phyloP scores from a whole-genome alignment of 257 asterid genomes.

The Forsythia viridissima region DNA sequence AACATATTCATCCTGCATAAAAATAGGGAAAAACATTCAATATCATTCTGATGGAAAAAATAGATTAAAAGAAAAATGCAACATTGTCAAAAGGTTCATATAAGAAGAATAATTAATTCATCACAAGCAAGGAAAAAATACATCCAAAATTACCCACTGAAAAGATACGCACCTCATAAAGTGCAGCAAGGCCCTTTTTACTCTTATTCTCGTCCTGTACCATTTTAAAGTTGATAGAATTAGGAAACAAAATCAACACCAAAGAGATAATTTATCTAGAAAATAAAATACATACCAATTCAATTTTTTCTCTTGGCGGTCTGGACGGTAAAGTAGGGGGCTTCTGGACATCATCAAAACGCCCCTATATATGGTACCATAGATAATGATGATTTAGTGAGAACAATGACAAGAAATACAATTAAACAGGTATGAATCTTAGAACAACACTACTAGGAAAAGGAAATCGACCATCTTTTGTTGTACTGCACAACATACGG shows the following conservation, averaged over 20 bases:
- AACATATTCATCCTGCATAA: slow-evolving; percentile 84
- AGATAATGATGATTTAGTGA: slow-evolving; percentile 7
- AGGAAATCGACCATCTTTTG: neutral
- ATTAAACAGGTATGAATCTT: neutral
- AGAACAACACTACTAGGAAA: neutral
- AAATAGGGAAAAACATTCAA: slow-evolving; percentile 6
- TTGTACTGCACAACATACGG: neutral
- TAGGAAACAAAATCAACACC: slow-evolving; percentile 11
- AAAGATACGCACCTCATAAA: slow-evolving; percentile 75
- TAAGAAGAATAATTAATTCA: neutral
- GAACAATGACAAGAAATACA: slow-evolving; percentile 3
- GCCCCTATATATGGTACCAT: slow-evolving; percentile 54
- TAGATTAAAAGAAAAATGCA: slow-evolving; percentile 7
- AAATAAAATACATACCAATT: slow-evolving; percentile 55
- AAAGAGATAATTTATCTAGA: slow-evolving; percentile 13
- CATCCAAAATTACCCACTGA: neutral
- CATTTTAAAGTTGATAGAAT: slow-evolving; percentile 22
- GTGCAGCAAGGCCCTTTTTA: slow-evolving; percentile 89
- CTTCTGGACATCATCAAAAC: slow-evolving; percentile 81
- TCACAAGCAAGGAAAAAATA: neutral
- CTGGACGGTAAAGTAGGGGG: slow-evolving; percentile 57
- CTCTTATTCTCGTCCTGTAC: slow-evolving; percentile 93
- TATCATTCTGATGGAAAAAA: slow-evolving; percentile 2
- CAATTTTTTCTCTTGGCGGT: slow-evolving; percentile 70
- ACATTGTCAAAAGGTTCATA: neutral